These are phyloP conservation scores for Lolium multiflorum DNA, from an alignment of 176 grass and related monocot genomes.

Conservation along the genomic window DNA sequence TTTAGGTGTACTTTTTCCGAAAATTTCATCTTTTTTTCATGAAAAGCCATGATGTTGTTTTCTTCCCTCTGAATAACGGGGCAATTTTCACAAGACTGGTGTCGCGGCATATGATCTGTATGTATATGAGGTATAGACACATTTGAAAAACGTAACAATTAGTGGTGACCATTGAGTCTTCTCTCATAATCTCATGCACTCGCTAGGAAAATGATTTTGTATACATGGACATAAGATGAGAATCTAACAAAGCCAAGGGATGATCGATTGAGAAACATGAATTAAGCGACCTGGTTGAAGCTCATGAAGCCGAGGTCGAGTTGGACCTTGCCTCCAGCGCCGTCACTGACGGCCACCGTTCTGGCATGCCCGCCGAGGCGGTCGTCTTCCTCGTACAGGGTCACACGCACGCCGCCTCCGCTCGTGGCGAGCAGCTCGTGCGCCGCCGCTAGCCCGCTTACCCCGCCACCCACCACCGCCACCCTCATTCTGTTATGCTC, in stretches of 20 bases:
- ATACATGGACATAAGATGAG: not conserved
- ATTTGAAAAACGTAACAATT: not conserved
- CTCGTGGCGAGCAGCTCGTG: not conserved
- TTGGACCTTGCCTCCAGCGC: not conserved
- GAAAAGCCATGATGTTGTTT: not conserved
- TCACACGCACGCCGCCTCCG: not conserved
- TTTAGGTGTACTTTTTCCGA: not conserved
- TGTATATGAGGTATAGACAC: not conserved
- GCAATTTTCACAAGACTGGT: not conserved
- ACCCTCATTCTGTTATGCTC: not conserved
- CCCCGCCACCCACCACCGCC: not conserved
- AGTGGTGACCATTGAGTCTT: not conserved
- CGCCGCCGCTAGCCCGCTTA: not conserved
- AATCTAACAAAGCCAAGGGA: not conserved
- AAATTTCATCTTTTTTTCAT: not conserved
- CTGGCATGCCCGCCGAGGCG: not conserved
- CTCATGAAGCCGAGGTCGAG: conserved; percentile 28
- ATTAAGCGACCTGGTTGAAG: conserved; percentile 1
- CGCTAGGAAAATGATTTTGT: not conserved
- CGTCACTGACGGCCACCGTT: not conserved
- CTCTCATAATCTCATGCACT: not conserved
- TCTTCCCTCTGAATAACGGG: not conserved
- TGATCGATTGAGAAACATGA: not conserved
- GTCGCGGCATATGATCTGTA: no score
- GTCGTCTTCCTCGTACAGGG: conserved; percentile 10